Base-by-base conservation (phyloP, 1,139 yeast genomes). In the Saccharomyces hybrid region DNA sequence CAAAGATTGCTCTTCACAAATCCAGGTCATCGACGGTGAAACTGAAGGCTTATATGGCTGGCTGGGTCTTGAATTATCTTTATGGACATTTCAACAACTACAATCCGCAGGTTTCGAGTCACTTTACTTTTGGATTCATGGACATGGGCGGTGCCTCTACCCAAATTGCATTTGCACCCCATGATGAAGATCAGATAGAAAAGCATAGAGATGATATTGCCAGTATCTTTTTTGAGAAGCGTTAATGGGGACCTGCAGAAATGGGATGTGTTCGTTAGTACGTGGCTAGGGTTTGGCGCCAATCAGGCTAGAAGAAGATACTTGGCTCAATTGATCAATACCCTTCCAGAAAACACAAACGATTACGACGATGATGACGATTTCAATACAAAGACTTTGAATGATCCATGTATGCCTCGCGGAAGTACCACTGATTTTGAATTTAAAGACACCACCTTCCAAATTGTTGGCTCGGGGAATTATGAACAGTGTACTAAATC, bases 131-230 rank as follows among this genome's bases (percentile, higher is more conserved):
- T 55, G 95, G 95, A 1, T 86, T 87, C 64, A 85, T 87, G 91
- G 95, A 86, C 68, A 86, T 86, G 95, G 95, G 95, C 6, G 95
- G 95, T 19, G 95, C 95, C 0, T 85, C 91, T 2, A 84, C 90
- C 0, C 95, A 87, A 63, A 78, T 87, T 32, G 88, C 93, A 8
- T 87, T 86, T 74, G 86, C 82, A 14, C 95, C 95, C 0, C 78
- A 82, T 2, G 73, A 77, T 12, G 59, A 60, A 7, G 74, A 75
- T 27, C 86, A 86, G 56, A 69, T 82, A 12, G 68, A 70, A 28
- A 78, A 76, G 59, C 91, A 86, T 66, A 67, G 70, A 46, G 87
- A 86, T 41, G 91, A 86, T 66, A 76, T 86, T 50, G 77, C 85
- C 2, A 76, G 73, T 4, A 79, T 86, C 1, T 74, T 75, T 75